Evolutionary conservation across 441 rosid genomes (phyloP).

Genomic region (Corymbia calophylla): DNA sequence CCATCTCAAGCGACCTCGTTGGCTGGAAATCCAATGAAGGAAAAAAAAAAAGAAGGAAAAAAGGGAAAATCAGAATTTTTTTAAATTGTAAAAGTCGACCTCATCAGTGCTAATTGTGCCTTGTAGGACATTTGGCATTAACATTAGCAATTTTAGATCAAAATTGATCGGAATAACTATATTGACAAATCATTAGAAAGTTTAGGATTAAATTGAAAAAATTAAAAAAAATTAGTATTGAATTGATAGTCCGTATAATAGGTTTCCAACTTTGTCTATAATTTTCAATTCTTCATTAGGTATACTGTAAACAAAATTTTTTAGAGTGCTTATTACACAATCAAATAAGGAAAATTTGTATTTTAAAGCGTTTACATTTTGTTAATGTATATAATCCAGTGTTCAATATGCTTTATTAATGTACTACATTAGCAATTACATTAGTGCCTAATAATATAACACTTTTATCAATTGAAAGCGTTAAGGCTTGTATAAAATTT

Average conservation of each 20-base stretch:
- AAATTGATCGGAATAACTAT: not conserved
- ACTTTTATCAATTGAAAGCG: not conserved
- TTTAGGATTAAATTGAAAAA: not conserved
- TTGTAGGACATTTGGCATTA: rapidly evolving
- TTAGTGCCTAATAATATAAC: not conserved
- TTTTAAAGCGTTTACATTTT: not conserved
- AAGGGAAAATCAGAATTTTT: not conserved
- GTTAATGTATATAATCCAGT: not conserved
- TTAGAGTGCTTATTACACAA: not conserved
- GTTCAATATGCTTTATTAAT: not conserved
- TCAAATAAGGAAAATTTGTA: not conserved
- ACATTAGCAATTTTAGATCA: not conserved
- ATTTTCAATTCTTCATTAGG: not conserved
- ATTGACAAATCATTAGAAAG: not conserved
- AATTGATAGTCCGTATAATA: not conserved
- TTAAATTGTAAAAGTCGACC: not conserved
- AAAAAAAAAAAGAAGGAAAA: not conserved
- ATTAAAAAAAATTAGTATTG: not conserved
- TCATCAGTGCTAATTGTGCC: not conserved
- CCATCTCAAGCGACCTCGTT: not conserved
- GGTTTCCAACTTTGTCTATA: rapidly evolving
- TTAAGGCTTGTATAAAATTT: not conserved
- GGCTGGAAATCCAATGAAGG: not conserved
- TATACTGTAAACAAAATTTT: not conserved
- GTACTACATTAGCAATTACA: not conserved